These are phyloP conservation scores for Cyclotella choctawhatcheeana DNA, from an alignment of 108 stramenopile species.

Conservation along the genomic window DNA sequence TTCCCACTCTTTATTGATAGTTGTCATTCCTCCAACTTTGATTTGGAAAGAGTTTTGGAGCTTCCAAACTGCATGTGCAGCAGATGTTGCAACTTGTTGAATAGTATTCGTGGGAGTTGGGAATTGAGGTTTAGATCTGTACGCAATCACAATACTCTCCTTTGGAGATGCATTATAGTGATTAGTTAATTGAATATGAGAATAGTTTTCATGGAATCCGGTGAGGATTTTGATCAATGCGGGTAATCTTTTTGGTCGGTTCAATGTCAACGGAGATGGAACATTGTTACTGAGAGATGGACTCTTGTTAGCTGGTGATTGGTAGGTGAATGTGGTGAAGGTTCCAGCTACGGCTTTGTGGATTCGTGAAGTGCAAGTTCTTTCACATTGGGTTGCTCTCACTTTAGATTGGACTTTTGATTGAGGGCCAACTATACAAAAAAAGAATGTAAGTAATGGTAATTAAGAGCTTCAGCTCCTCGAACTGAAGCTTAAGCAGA, in stretches of 20 bases:
- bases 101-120: constrained; percentile 30
- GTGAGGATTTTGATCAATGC: constrained; percentile 52
- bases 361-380: background rate
- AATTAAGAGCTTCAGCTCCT: background rate
- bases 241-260: constrained; percentile 47
- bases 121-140: constrained; percentile 4
- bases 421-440: background rate
- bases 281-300: background rate
- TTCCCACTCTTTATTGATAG: constrained; percentile 51
- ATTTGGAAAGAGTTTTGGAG: background rate
- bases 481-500: no score
- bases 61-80: constrained; percentile 29
- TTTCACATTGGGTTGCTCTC: constrained; percentile 8
- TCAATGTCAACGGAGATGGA: background rate
- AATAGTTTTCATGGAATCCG: constrained; percentile 39
- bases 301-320: background rate
- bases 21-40: constrained; percentile 27
- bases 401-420: no score
- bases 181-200: constrained; percentile 9
- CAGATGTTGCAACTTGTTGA: constrained; percentile 38
- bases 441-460: background rate
- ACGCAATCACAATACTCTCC: background rate
- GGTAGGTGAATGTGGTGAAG: background rate
- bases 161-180: constrained; percentile 2
- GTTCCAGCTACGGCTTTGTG: constrained; percentile 12